Evolutionary conservation across 805 yeast species (phyloP).

Genomic region (Lipomyces oligophaga): DNA sequence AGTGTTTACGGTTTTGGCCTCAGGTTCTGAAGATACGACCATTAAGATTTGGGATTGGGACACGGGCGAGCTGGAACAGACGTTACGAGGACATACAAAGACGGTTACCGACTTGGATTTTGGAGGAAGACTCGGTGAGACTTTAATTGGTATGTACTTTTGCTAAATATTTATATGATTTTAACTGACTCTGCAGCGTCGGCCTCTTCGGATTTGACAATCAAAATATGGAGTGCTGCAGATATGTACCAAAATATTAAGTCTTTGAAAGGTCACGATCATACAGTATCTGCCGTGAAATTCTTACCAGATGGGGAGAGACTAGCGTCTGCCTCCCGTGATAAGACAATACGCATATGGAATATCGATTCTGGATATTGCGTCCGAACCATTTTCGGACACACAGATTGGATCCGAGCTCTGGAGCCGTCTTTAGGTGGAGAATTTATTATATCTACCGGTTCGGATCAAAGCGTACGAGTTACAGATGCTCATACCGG

Average conservation of each 20-base stretch:
- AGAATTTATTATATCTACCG: conserved; percentile 63
- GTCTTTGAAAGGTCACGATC: conserved; percentile 81
- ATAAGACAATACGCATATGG: conserved; percentile 82
- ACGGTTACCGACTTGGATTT: conserved; percentile 57
- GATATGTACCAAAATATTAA: conserved; percentile 51
- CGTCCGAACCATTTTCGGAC: conserved; percentile 63
- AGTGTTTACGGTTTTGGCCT: conserved; percentile 55
- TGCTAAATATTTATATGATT: conserved; percentile 14
- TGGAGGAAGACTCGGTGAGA: conserved; percentile 40
- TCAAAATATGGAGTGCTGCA: conserved; percentile 68
- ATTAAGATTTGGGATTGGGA: conserved; percentile 72
- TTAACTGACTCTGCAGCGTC: conserved; percentile 41
- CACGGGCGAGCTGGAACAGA: conserved; percentile 55
- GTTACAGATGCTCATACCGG: conserved; percentile 64
- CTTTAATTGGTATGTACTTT: conserved; percentile 10
- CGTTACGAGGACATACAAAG: conserved; percentile 73
- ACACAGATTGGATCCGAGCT: conserved; percentile 83
- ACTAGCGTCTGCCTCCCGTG: conserved; percentile 75
- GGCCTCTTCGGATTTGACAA: conserved; percentile 49
- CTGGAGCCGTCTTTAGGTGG: conserved; percentile 48
- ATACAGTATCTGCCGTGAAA: conserved; percentile 64
- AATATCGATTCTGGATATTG: conserved; percentile 64
- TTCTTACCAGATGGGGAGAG: conserved; percentile 52
- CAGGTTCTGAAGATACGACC: conserved; percentile 70
- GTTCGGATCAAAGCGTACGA: conserved; percentile 73